Evolutionary conservation across 1,139 yeast species (phyloP).

Genomic region (Tardiomyces blankii): DNA sequence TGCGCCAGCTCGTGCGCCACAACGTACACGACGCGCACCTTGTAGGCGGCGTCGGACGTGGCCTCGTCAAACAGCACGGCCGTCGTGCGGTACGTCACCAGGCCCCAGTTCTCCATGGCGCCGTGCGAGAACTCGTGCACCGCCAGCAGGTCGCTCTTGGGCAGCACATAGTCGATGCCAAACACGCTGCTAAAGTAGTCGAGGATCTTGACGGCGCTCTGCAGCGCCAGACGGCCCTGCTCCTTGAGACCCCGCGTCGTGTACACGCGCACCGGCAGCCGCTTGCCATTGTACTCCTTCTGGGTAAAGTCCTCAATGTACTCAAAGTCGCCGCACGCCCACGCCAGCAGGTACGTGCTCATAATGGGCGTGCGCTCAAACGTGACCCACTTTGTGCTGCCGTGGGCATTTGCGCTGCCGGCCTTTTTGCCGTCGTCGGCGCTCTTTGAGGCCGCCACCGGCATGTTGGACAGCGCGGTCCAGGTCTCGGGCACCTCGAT

Average conservation of each 20-base stretch:
- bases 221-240: slow-evolving; percentile 58
- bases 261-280: slow-evolving; percentile 71
- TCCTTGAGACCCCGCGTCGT: slow-evolving; percentile 65
- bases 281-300: slow-evolving; percentile 34
- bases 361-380: slow-evolving; percentile 61
- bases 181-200: slow-evolving; percentile 63
- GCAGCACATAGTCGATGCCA: slow-evolving; percentile 65
- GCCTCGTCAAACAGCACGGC: slow-evolving; percentile 60
- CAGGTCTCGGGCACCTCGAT: slow-evolving; percentile 35
- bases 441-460: slow-evolving; percentile 35
- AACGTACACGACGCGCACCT: slow-evolving; percentile 75
- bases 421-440: slow-evolving; percentile 35
- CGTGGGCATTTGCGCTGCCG: background rate
- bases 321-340: slow-evolving; percentile 70
- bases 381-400: background rate
- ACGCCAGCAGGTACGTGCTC: slow-evolving; percentile 76
- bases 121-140: slow-evolving; percentile 77
- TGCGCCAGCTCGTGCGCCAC: slow-evolving; percentile 88
- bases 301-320: slow-evolving; percentile 43
- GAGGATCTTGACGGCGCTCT: slow-evolving; percentile 64
- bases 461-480: slow-evolving; percentile 70
- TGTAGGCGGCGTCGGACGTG: slow-evolving; percentile 55
- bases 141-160: slow-evolving; percentile 74
- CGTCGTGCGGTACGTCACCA: slow-evolving; percentile 71
- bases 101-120: slow-evolving; percentile 92